phyloP scores from a whole-genome alignment of 2,329 filamentous ascomycete genomes.

The Venturia pyrina region DNA sequence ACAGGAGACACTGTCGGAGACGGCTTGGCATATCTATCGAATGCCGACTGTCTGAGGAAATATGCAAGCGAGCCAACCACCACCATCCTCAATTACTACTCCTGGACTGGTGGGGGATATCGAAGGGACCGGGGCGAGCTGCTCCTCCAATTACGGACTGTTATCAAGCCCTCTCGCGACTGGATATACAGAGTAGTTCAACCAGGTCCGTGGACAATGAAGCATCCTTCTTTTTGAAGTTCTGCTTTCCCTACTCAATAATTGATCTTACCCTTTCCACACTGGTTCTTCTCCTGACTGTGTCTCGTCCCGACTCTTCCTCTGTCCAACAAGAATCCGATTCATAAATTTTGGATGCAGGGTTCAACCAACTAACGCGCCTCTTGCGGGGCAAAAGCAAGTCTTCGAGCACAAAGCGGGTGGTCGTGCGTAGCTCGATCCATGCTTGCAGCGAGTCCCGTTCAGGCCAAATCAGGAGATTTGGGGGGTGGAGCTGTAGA shows the following conservation, averaged over 20 bases:
- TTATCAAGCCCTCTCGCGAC: not conserved
- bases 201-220: not conserved
- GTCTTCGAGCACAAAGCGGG: not conserved
- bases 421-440: not conserved
- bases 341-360: not conserved
- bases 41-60: not conserved
- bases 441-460: not conserved
- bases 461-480: not conserved
- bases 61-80: not conserved
- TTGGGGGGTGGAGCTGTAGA: not conserved
- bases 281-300: not conserved
- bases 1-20: not conserved
- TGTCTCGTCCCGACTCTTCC: not conserved
- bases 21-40: not conserved
- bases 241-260: not conserved
- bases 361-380: not conserved
- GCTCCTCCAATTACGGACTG: slow-evolving; percentile 5
- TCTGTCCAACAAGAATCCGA: too few relatives aligned
- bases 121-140: not conserved
- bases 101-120: not conserved
- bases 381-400: not conserved
- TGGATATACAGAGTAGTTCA: not conserved
- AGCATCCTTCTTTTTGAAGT: not conserved
- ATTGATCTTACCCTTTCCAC: not conserved
- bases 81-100: not conserved